A percentile compares a stretch with the other conserved stretches of the same genome.
These are phyloP conservation scores for Dictyostelium brefeldianum DNA, from an alignment of 78 protist species.

Conservation along the genomic window DNA sequence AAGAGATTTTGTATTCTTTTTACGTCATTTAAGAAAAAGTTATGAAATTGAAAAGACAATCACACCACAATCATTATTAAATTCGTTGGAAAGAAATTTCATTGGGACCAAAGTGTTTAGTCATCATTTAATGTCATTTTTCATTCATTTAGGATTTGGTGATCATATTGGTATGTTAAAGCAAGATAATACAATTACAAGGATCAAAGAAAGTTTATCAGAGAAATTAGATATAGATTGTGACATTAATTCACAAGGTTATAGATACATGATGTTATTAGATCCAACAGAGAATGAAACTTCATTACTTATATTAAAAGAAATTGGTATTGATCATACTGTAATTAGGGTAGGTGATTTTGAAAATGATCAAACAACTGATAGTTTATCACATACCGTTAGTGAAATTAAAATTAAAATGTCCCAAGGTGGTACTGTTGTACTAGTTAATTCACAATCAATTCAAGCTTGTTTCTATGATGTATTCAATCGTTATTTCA, in stretches of 20 bases:
- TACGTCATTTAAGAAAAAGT: slow-evolving; percentile 14
- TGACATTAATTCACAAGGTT: slow-evolving; percentile 11
- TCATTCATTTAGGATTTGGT: slow-evolving; percentile 12
- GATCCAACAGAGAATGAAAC: slow-evolving; percentile 77
- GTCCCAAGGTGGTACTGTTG: slow-evolving; percentile 74
- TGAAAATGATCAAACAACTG: slow-evolving; percentile 31
- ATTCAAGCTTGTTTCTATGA: slow-evolving; percentile 82
- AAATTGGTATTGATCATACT: slow-evolving; percentile 11
- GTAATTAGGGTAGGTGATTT: slow-evolving; percentile 81
- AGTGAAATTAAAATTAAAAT: slow-evolving; percentile 43
- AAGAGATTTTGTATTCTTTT: slow-evolving; percentile 74
- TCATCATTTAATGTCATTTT: slow-evolving; percentile 5
- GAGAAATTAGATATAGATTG: slow-evolving; percentile 2
- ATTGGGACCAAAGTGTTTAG: slow-evolving; percentile 15
- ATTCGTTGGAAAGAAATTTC: slow-evolving; percentile 59
- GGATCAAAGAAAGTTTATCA: slow-evolving; percentile 3
- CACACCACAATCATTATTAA: background rate
- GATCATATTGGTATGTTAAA: background rate
- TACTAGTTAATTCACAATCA: slow-evolving; percentile 50
- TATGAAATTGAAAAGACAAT: background rate
- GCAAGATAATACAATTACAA: slow-evolving; percentile 14
- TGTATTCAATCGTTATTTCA: slow-evolving; percentile 69
- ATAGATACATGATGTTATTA: slow-evolving; percentile 50
- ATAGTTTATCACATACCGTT: slow-evolving; percentile 20
- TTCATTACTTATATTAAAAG: slow-evolving; percentile 44